Evolutionary conservation across 768 basidiomycete genomes (phyloP).

Genomic region (Hericium alpestre): DNA sequence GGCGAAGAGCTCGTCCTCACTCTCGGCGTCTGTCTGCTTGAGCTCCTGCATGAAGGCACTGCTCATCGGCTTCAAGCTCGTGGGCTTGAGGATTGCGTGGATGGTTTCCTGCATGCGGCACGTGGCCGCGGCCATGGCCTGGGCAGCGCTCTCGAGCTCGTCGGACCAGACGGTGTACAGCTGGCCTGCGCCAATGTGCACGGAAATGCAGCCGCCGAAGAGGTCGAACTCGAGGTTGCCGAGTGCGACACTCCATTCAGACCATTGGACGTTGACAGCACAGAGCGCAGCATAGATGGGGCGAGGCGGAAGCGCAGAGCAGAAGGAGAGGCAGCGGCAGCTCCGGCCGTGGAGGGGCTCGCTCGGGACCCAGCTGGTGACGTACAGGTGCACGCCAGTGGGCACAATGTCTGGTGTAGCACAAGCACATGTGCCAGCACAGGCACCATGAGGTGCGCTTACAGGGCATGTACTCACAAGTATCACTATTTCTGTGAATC

Average conservation of each 20-base stretch:
- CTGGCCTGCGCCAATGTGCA: slow-evolving; percentile 43
- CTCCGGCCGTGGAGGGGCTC: slow-evolving; percentile 62
- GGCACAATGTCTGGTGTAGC: too few species aligned
- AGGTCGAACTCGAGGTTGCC: slow-evolving; percentile 68
- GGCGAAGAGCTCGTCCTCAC: slow-evolving; percentile 63
- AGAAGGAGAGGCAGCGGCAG: slow-evolving; percentile 65
- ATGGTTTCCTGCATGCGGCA: neutral
- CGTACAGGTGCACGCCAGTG: too few species aligned
- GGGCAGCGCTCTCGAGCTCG: slow-evolving; percentile 25
- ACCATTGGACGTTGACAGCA: slow-evolving; percentile 65
- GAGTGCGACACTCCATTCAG: slow-evolving; percentile 64
- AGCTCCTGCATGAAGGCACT: slow-evolving; percentile 59
- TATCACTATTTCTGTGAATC: too few species aligned
- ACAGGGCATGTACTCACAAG: too few species aligned
- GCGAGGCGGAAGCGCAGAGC: slow-evolving; percentile 57
- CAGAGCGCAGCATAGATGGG: slow-evolving; percentile 63
- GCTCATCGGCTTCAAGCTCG: slow-evolving; percentile 6
- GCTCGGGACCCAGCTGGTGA: too few species aligned
- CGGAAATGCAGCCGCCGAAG: slow-evolving; percentile 64
- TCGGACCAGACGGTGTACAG: slow-evolving; percentile 63
- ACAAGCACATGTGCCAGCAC: too few species aligned
- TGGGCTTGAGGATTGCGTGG: neutral
- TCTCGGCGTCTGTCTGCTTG: slow-evolving; percentile 57
- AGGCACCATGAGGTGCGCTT: too few species aligned
- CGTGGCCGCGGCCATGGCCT: slow-evolving; percentile 1